Evolutionary conservation across 371 early-diverging fungal species (phyloP).

Genomic region (Massospora cicadina): DNA sequence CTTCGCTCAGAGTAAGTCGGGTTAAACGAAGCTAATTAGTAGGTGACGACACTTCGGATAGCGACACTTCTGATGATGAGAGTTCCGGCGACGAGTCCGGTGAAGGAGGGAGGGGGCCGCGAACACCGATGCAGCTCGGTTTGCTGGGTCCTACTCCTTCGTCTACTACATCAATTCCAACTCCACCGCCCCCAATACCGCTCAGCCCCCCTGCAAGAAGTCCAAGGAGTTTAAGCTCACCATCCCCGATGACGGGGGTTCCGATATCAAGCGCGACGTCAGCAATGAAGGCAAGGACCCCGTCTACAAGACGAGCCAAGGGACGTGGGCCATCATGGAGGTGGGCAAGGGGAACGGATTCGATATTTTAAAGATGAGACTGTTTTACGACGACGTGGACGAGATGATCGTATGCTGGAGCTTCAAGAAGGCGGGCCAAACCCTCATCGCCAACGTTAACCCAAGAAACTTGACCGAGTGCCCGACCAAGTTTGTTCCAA

Average conservation of each 20-base stretch:
- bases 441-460: background rate
- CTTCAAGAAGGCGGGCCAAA: background rate
- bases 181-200: background rate
- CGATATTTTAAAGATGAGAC: background rate
- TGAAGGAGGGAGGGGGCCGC: too few relatives aligned
- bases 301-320: background rate
- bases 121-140: conserved; percentile 1
- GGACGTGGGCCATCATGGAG: conserved; percentile 1
- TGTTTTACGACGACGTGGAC: background rate
- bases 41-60: too few relatives aligned
- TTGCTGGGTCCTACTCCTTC: background rate
- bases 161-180: background rate
- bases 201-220: background rate
- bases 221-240: background rate
- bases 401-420: background rate
- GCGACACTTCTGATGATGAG: too few relatives aligned
- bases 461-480: background rate
- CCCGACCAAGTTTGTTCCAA: background rate
- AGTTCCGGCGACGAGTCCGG: too few relatives aligned
- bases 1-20: too few relatives aligned
- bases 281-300: background rate
- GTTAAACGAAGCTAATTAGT: too few relatives aligned
- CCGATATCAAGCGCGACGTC: background rate
- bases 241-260: background rate
- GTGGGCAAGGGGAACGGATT: background rate